These are phyloP conservation scores for Malassezia pachydermatis DNA, from an alignment of 1,284 basidiomycete genomes.

Conservation along the genomic window DNA sequence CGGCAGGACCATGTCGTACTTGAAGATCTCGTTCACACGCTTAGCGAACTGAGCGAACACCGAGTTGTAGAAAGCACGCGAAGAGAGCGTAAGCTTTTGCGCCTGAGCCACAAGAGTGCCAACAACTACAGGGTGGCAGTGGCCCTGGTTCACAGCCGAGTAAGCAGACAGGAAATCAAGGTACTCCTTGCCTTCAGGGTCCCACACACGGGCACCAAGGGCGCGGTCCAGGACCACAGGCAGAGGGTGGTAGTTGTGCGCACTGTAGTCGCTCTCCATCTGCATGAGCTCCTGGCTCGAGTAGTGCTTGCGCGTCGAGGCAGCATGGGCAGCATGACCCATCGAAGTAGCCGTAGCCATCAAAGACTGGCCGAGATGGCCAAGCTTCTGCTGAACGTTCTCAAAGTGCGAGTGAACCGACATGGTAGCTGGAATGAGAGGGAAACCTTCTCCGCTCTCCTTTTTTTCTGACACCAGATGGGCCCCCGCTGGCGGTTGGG, in stretches of 20 bases:
- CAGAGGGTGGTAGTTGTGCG: conserved; percentile 87
- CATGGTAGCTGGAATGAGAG: conserved; percentile 2
- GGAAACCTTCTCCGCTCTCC: background rate
- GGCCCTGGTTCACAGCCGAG: conserved; percentile 72
- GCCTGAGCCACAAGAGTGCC: conserved; percentile 73
- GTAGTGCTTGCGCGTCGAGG: conserved; percentile 22
- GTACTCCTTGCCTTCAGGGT: conserved; percentile 65
- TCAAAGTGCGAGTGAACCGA: conserved; percentile 11
- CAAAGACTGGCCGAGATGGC: conserved; percentile 1
- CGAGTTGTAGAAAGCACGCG: conserved; percentile 91
- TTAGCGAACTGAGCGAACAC: conserved; percentile 80
- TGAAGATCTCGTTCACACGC: conserved; percentile 63
- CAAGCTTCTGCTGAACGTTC: conserved; percentile 8
- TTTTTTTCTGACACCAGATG: no score
- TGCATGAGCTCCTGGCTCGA: conserved; percentile 60
- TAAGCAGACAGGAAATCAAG: conserved; percentile 83
- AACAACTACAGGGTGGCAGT: conserved; percentile 87
- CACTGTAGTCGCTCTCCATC: conserved; percentile 71
- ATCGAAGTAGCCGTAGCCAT: conserved; percentile 3
- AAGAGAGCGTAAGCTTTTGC: conserved; percentile 80
- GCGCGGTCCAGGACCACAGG: conserved; percentile 88
- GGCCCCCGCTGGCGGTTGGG: no score
- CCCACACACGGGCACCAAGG: conserved; percentile 85
- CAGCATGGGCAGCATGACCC: conserved; percentile 15
- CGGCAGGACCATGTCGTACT: conserved; percentile 72